A percentile compares a stretch with the other conserved stretches of the same genome.
These are phyloP conservation scores for Euphrasia arctica DNA, from an alignment of 305 asterid species.

Conservation along the genomic window DNA sequence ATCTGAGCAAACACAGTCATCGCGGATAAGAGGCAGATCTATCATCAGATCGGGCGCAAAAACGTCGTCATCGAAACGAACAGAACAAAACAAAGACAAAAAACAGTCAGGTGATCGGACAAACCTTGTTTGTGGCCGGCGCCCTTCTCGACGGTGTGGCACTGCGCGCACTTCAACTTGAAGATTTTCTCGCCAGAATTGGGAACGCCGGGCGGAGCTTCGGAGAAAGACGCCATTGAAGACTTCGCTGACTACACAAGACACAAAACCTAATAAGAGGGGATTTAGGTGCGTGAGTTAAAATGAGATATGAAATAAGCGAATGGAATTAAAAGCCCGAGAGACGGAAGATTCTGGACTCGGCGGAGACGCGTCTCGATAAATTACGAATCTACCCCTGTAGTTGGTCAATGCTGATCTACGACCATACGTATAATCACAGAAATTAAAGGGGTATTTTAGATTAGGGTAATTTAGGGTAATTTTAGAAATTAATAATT, in stretches of 20 bases:
- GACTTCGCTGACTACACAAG: neutral
- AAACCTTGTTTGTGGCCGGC: constrained; percentile 57
- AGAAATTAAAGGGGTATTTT: too few species aligned
- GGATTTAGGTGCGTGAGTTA: neutral
- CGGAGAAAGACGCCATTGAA: constrained; percentile 42
- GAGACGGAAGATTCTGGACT: neutral
- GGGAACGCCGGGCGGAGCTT: constrained; percentile 43
- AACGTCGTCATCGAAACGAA: neutral
- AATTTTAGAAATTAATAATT: too few species aligned
- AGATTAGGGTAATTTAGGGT: too few species aligned
- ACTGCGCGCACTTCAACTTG: constrained; percentile 49
- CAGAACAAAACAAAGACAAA: neutral
- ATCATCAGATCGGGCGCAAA: neutral
- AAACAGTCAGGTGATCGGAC: neutral
- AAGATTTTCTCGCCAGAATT: constrained; percentile 44
- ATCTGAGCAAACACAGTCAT: neutral
- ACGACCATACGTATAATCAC: too few species aligned
- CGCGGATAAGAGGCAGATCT: neutral
- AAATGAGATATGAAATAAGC: neutral
- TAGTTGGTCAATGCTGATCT: neutral
- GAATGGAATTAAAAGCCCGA: neutral
- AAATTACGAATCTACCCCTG: neutral
- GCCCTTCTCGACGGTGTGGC: constrained; percentile 54
- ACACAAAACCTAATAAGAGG: neutral
- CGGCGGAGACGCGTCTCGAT: neutral